Base-by-base conservation (phyloP, 169 alveolate genomes). In the Babesia bovis region DNA sequence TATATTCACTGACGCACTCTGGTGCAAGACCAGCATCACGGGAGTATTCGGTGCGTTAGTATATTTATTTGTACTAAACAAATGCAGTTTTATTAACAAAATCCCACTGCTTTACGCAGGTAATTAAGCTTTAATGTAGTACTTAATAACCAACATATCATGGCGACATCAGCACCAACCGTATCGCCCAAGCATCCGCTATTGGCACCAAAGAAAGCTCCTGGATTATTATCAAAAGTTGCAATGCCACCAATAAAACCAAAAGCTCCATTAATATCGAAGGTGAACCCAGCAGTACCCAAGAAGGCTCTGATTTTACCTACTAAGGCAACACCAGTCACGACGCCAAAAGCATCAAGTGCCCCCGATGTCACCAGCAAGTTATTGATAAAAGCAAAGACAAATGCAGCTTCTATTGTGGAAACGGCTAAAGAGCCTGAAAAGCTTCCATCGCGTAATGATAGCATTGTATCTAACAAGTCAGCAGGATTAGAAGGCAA, bases 151-250 rank as follows among this genome's bases (percentile, higher is more conserved):
- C 7, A 10, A 17, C 2, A 13, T 1, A 63, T 2, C 25, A 47
- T 36, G 73, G 52, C 41, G 30, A 30, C 36, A 15, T 32, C 73
- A 21, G 59, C 71, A 0, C 71, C 58, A 17, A 2, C 41, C 36
- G 9, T 61, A 21, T 1, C 71, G n/a, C 73, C 73, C 5, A 63
- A 63, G 33, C 73, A 55, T 26, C 60, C 50, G 23, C 50, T 63
- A 49, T 0, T 63, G 73, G 63, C 32, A 49, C 73, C 73, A 15
- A 63, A 63, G 49, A 63, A n/a, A 38, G 60, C 17, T 0, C 3
- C 17, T 3, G 33, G 23, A 21, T 1, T 28, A 7, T 36, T 60
- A 3, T 47, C 73, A 4, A 63, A 63, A 60, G 19, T 17, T 0
- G 0, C 28, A 25, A 5, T 35, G 10, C 53, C 58, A 32, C 15